These are phyloP conservation scores for Ajuga reptans DNA, from an alignment of 305 asterid genomes.

Conservation along the genomic window DNA sequence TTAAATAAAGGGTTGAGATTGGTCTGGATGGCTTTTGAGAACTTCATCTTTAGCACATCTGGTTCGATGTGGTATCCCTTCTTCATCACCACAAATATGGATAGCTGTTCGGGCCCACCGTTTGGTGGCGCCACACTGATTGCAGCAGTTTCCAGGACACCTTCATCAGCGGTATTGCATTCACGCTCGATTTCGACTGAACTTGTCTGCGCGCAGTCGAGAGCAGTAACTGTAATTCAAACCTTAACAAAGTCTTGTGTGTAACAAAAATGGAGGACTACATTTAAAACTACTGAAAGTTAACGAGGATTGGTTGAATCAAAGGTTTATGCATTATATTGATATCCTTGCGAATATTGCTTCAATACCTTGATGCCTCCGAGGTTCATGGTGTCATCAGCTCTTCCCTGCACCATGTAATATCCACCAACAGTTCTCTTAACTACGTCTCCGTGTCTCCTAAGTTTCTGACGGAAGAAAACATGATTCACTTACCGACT, in stretches of 20 bases:
- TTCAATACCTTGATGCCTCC: slow-evolving; percentile 78
- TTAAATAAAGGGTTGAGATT: slow-evolving; percentile 84
- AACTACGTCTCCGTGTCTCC: slow-evolving; percentile 86
- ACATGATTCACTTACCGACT: neutral
- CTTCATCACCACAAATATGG: slow-evolving; percentile 65
- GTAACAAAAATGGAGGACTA: neutral
- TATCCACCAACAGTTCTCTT: slow-evolving; percentile 73
- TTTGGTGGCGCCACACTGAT: slow-evolving; percentile 56
- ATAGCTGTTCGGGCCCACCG: slow-evolving; percentile 84
- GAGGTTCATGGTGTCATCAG: slow-evolving; percentile 96
- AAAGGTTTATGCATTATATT: no score
- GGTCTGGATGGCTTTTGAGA: slow-evolving; percentile 62
- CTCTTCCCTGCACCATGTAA: slow-evolving; percentile 68
- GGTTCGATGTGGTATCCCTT: slow-evolving; percentile 37
- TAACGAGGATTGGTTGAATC: no score
- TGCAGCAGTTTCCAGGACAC: slow-evolving; percentile 85
- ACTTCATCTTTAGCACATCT: slow-evolving; percentile 44
- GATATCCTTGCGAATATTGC: no score
- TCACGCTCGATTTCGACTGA: slow-evolving; percentile 80
- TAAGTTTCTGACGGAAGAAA: slow-evolving; percentile 51
- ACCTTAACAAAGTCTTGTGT: neutral
- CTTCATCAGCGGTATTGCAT: slow-evolving; percentile 64
- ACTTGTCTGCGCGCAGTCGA: slow-evolving; percentile 52
- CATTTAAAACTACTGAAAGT: no score
- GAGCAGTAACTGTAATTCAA: neutral